Base-by-base conservation (phyloP, 1,139 yeast species). In the Entelexis paramagnoliae region DNA sequence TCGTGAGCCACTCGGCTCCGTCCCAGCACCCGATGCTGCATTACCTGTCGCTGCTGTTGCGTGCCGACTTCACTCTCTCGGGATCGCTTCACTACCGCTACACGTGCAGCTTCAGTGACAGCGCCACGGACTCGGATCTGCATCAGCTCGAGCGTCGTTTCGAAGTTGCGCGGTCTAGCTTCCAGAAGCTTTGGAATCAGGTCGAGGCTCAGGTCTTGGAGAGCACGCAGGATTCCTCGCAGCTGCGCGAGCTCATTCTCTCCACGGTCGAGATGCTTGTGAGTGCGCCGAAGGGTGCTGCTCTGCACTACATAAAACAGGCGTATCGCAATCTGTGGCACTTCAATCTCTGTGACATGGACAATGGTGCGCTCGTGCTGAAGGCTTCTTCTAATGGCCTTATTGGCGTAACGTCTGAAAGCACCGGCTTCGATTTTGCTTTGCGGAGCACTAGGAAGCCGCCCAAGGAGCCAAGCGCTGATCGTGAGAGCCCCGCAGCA, bases 291-390 rank as follows among this genome's bases (percentile, higher is more conserved):
- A 13, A 30, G 4, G 45, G 38, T 16, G 45, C 32, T 11, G 30
- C 49, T 71, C 77, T 17, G 80, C 22, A 20, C 9, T 35, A 35
- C 28, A 35, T 45, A 17, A 39, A 48, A 19, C 56, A 46, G 29
- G 50, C 47, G 8, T 32, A 86, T 1, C 82, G 80, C 64, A 80
- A 81, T 60, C 80, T 81, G 62, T 83, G 93, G 93, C 87, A 83
- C 64, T 81, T 81, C 63, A 83, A 83, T 61, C 67, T 83, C 49
- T 79, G 88, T 61, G 91, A 83, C 63, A 68, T 71, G n/a, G 66
- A 69, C 20, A 68, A 69, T 47, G 81, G 81, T 2, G 59, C 68
- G 16, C 62, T 75, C 35, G 60, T 72, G 17, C 59, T 78, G 41
- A 28, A 22, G 28, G 63, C 62, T n/a, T 68, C 73, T 11, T 2